Conservation (phyloP, 1,284 basidiomycete genomes). For the Apiotrichum gracile region DNA sequence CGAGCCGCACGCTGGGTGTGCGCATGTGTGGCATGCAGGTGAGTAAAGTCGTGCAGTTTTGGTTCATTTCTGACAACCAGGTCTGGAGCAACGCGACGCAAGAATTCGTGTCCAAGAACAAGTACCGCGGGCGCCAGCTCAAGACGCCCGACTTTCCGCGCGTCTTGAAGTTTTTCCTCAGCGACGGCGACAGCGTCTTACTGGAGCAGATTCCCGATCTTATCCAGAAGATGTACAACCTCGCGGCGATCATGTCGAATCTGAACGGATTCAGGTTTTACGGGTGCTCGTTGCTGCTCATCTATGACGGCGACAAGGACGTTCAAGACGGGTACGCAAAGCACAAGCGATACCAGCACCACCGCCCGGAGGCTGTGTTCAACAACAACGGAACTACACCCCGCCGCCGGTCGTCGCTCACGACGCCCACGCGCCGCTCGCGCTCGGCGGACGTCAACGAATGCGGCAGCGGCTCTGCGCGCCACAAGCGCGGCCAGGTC, state of each 20-base stretch:
- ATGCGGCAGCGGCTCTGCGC: constrained; percentile 15
- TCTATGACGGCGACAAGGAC: constrained; percentile 92
- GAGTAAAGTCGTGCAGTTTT: constrained; percentile 34
- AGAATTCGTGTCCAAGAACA: constrained; percentile 88
- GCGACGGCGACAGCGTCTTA: constrained; percentile 75
- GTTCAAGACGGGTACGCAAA: constrained; percentile 58
- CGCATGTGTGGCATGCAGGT: constrained; percentile 99
- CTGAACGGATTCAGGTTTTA: constrained; percentile 95
- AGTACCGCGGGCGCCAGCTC: constrained; percentile 90
- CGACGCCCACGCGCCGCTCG: constrained; percentile 8
- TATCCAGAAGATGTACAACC: constrained; percentile 85
- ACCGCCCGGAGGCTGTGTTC: constrained; percentile 1
- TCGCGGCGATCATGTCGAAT: constrained; percentile 81
- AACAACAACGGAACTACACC: neutral
- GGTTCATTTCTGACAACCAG: constrained; percentile 47
- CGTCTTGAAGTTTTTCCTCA: constrained; percentile 75
- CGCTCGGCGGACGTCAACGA: constrained; percentile 9
- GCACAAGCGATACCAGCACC: constrained; percentile 6
- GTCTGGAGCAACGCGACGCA: constrained; percentile 81
- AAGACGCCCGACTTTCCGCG: constrained; percentile 75
- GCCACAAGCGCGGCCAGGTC: constrained; percentile 75
- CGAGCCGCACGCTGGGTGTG: constrained; percentile 81
- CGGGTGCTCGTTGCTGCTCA: constrained; percentile 91
- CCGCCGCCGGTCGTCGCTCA: constrained; percentile 2
- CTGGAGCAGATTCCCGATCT: constrained; percentile 88